Conservation (phyloP, 257 asterid species). For the Jacaranda copaia region DNA sequence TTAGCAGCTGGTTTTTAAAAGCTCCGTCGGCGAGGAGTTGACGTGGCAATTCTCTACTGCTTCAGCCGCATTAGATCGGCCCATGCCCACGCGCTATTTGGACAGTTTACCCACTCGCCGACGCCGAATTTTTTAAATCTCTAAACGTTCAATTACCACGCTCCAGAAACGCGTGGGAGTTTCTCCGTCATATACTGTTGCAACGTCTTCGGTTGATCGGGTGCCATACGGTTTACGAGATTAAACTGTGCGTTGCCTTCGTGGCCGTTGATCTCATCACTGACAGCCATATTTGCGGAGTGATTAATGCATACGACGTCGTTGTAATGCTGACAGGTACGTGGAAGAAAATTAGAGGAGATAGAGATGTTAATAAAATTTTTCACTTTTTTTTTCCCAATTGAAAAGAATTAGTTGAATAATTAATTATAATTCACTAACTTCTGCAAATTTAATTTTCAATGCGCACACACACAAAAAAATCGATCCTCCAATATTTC, state of each 20-base stretch:
- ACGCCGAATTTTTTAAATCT: not conserved
- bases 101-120: not conserved
- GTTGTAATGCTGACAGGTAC: not conserved
- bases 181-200: not conserved
- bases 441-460: too few species aligned
- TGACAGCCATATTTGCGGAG: not conserved
- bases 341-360: too few species aligned
- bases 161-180: not conserved
- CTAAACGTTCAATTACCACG: not conserved
- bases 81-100: not conserved
- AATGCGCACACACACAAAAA: too few species aligned
- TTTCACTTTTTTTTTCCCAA: too few species aligned
- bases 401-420: too few species aligned
- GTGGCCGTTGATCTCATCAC: not conserved
- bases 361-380: too few species aligned
- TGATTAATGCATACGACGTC: not conserved
- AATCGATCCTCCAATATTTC: too few species aligned
- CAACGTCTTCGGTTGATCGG: not conserved
- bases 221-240: not conserved
- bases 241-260: not conserved
- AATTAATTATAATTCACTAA: too few species aligned
- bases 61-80: not conserved
- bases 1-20: not conserved
- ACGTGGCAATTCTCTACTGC: constrained; percentile 10
- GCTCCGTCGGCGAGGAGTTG: constrained; percentile 7